These are phyloP conservation scores for Nicotiana noctiflora DNA, from an alignment of 257 asterid species.

Conservation along the genomic window DNA sequence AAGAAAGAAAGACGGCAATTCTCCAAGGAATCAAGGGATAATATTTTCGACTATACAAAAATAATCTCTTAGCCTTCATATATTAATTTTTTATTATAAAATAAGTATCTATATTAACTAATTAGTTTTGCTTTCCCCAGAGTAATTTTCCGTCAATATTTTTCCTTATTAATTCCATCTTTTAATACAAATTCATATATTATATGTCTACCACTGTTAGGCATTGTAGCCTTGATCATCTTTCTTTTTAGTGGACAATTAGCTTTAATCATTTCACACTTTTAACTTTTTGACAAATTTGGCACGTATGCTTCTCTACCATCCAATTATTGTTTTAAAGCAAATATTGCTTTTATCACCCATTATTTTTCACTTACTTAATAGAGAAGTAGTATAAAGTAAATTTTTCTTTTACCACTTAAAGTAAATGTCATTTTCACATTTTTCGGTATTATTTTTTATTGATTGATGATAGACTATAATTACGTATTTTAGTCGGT, in stretches of 20 bases:
- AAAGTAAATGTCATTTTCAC: no score
- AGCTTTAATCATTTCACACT: slow-evolving; percentile 1
- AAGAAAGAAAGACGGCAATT: no score
- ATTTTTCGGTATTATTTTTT: background rate
- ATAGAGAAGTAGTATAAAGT: background rate
- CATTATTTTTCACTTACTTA: background rate
- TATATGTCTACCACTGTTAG: background rate
- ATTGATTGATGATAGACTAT: no score
- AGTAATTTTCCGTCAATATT: background rate
- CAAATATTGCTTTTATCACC: background rate
- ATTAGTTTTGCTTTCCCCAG: background rate
- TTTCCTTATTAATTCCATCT: no score
- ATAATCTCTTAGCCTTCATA: no score
- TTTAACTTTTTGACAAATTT: background rate
- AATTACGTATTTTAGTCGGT: no score
- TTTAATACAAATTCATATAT: no score
- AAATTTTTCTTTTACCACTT: background rate
- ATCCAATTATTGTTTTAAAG: background rate
- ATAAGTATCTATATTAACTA: no score
- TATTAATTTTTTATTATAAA: no score
- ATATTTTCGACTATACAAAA: no score
- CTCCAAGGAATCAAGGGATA: no score
- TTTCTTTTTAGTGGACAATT: background rate
- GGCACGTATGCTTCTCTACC: background rate
- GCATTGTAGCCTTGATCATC: background rate